Evolutionary conservation across 352 stramenopile genomes (phyloP).

Genomic region (Pythium monospermum): DNA sequence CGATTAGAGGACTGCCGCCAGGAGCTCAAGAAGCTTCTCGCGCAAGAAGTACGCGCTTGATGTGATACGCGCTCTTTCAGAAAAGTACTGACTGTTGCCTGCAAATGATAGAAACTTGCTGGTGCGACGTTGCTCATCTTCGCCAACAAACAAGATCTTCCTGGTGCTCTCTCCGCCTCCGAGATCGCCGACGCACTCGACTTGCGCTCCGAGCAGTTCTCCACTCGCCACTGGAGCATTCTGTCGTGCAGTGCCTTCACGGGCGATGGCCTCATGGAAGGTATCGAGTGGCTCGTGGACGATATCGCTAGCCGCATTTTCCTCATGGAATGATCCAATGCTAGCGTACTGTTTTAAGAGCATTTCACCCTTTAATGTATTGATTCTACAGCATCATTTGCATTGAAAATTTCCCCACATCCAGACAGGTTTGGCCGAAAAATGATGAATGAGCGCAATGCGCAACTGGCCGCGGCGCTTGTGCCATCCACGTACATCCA

Average conservation of each 20-base stretch:
- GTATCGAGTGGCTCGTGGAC: conserved; percentile 97
- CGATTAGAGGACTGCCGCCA: conserved; percentile 93
- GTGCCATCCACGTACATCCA: conserved; percentile 68
- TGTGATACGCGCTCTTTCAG: no score
- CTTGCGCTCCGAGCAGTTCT: conserved; percentile 76
- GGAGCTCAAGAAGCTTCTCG: conserved; percentile 87
- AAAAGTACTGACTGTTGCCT: no score
- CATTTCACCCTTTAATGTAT: no score
- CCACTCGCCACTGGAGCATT: conserved; percentile 84
- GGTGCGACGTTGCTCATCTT: conserved; percentile 99
- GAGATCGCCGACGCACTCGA: conserved; percentile 91
- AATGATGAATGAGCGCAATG: conserved; percentile 46
- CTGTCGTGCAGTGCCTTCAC: conserved; percentile 97
- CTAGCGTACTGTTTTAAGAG: conserved; percentile 12
- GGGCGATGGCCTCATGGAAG: conserved; percentile 92
- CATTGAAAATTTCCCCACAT: neutral
- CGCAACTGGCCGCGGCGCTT: conserved; percentile 44
- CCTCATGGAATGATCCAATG: conserved; percentile 70
- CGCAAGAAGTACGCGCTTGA: conserved; percentile 88
- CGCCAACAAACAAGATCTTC: conserved; percentile 99
- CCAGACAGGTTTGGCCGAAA: no score
- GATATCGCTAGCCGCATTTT: conserved; percentile 97
- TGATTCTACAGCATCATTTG: no score
- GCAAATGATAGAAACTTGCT: conserved; percentile 93
- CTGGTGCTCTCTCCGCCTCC: conserved; percentile 81